Conservation (phyloP, 768 basidiomycete species). For the Auriscalpium microsporum region DNA sequence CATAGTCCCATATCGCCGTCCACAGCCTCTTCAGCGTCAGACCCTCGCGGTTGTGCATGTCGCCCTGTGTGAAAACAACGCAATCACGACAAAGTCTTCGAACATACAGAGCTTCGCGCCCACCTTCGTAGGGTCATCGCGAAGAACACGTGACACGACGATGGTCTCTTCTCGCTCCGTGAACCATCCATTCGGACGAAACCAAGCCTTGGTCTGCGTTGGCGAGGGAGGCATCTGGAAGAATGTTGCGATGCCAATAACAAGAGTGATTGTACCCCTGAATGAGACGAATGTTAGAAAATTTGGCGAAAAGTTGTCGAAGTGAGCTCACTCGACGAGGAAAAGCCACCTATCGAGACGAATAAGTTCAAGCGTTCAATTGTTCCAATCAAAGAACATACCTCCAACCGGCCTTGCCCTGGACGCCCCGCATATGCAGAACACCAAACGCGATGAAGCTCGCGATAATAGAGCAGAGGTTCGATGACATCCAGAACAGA, state of each 20-base stretch:
- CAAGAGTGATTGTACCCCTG: slow-evolving; percentile 40
- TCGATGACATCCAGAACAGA: slow-evolving; percentile 15
- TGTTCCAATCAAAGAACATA: slow-evolving; percentile 11
- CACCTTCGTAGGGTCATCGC: slow-evolving; percentile 56
- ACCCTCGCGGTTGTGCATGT: slow-evolving; percentile 67
- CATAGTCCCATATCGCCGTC: slow-evolving; percentile 49
- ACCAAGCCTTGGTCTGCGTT: slow-evolving; percentile 48
- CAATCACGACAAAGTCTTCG: background rate
- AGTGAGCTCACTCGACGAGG: slow-evolving; percentile 40
- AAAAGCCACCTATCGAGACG: slow-evolving; percentile 42
- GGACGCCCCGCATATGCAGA: slow-evolving; percentile 47
- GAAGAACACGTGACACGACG: slow-evolving; percentile 48
- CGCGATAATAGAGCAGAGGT: slow-evolving; percentile 9
- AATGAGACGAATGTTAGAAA: slow-evolving; percentile 3
- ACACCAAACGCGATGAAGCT: slow-evolving; percentile 57
- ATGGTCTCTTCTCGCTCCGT: slow-evolving; percentile 44
- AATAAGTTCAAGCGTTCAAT: background rate
- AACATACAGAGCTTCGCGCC: background rate
- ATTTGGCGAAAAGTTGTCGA: slow-evolving; percentile 39
- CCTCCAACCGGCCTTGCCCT: slow-evolving; percentile 46
- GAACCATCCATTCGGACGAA: slow-evolving; percentile 54
- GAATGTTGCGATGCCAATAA: slow-evolving; percentile 40
- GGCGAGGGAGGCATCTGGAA: slow-evolving; percentile 51
- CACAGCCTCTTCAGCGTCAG: slow-evolving; percentile 41
- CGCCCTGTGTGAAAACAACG: slow-evolving; percentile 31